These are phyloP conservation scores for Mycena sanguinolenta DNA, from an alignment of 768 basidiomycete genomes.

Conservation along the genomic window DNA sequence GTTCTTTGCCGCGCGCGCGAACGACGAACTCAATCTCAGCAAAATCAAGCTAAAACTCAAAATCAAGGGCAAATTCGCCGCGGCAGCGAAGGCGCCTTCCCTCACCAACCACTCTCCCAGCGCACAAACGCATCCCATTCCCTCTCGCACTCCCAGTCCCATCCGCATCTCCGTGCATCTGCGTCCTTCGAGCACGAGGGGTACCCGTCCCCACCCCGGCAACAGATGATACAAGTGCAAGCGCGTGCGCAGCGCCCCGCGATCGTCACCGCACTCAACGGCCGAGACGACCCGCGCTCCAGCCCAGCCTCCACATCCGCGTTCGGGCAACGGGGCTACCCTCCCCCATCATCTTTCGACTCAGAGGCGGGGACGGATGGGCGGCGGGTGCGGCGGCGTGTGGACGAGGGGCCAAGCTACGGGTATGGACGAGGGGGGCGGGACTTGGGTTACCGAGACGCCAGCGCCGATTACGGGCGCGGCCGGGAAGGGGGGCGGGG, in stretches of 20 bases:
- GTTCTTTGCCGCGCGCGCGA: conserved; percentile 47
- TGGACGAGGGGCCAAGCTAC: conserved; percentile 22
- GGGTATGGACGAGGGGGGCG: neutral
- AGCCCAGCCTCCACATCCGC: too few relatives aligned
- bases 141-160: neutral
- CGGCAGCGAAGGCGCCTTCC: neutral
- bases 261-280: conserved; percentile 17
- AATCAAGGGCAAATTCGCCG: neutral
- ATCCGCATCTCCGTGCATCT: neutral
- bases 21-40: conserved; percentile 4
- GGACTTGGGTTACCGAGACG: neutral
- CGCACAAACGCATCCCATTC: neutral
- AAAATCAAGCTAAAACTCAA: conserved; percentile 10
- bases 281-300: neutral
- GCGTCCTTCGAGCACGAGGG: neutral
- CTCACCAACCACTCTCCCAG: neutral
- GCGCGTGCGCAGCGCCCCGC: conserved; percentile 26
- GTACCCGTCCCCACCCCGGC: neutral
- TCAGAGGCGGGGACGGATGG: conserved; percentile 1
- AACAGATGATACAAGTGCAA: too few relatives aligned
- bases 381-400: conserved; percentile 28
- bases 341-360: too few relatives aligned
- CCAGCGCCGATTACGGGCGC: neutral
- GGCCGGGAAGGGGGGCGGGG: conserved; percentile 29
- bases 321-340: neutral